phyloP scores from a whole-genome alignment of 495 filamentous ascomycete species.

The Oidiodendron maius region DNA sequence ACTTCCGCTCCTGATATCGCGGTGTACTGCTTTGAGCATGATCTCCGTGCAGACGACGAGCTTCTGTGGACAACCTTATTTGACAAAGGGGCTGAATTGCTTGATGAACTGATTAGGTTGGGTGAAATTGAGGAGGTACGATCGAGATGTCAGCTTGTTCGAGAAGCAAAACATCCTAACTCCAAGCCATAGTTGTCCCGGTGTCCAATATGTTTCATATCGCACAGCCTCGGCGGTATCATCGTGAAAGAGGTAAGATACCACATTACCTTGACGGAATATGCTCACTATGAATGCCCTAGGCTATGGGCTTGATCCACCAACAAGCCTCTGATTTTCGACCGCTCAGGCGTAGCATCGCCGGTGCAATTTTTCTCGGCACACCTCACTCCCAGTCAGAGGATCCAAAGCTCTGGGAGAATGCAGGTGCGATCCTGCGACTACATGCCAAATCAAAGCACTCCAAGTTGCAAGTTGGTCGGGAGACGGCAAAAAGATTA shows the following conservation, averaged over 20 bases:
- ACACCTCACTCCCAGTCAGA: background rate
- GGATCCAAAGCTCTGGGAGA: background rate
- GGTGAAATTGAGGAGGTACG: background rate
- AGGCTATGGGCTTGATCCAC: background rate
- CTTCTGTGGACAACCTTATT: background rate
- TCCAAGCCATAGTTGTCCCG: background rate
- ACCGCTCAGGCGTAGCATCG: background rate
- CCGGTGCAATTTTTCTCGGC: background rate
- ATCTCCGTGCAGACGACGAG: background rate
- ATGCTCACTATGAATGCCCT: background rate
- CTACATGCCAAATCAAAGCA: background rate
- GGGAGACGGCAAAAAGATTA: background rate
- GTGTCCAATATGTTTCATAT: conserved; percentile 1
- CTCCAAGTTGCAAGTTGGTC: background rate
- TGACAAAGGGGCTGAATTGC: background rate
- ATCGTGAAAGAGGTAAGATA: conserved; percentile 1
- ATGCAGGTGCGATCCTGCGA: background rate
- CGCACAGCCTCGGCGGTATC: conserved; percentile 1
- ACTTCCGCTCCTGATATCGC: background rate
- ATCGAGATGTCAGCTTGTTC: background rate
- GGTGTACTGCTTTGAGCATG: background rate
- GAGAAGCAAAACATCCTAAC: background rate
- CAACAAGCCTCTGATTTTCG: background rate
- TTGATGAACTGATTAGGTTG: background rate
- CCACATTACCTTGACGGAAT: background rate